A percentile compares a stretch with the other conserved stretches of the same genome.
Evolutionary conservation across 768 basidiomycete species (phyloP).

Genomic region (Leccinum ochraceum): DNA sequence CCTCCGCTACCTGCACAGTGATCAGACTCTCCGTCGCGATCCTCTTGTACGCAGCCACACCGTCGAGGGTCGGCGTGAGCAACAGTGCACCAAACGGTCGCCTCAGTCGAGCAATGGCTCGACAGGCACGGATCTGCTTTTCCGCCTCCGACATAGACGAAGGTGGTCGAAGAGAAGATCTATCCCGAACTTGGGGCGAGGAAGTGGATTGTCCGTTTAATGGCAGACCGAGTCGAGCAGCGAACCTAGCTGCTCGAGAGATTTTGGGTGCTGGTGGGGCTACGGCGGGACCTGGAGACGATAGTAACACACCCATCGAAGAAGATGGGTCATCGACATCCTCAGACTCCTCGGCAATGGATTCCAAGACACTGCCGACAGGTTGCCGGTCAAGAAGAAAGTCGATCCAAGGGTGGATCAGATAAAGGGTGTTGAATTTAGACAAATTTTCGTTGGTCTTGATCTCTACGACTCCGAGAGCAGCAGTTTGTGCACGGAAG

Average conservation of each 20-base stretch:
- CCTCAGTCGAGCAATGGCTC: constrained; percentile 2
- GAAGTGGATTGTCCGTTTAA: background rate
- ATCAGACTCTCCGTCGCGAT: constrained; percentile 10
- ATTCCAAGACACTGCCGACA: background rate
- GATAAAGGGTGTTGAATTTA: background rate
- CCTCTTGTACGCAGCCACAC: constrained; percentile 9
- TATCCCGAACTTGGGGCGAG: background rate
- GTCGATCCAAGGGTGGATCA: background rate
- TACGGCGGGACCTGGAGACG: background rate
- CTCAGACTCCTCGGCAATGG: background rate
- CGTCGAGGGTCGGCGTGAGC: constrained; percentile 3
- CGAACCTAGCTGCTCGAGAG: background rate
- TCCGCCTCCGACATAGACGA: background rate
- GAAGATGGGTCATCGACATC: background rate
- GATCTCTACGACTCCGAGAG: background rate
- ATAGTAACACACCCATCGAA: no score
- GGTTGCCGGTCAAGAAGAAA: background rate
- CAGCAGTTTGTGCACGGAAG: background rate
- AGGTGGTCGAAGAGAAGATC: no score
- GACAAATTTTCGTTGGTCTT: background rate
- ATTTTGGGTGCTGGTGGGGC: no score
- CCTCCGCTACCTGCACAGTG: constrained; percentile 6
- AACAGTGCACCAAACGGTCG: constrained; percentile 14
- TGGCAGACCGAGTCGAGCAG: background rate
- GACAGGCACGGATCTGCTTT: background rate